Conservation (phyloP, 2,329 filamentous ascomycete genomes). For the Pseudopyrenochaeta lycopersici region DNA sequence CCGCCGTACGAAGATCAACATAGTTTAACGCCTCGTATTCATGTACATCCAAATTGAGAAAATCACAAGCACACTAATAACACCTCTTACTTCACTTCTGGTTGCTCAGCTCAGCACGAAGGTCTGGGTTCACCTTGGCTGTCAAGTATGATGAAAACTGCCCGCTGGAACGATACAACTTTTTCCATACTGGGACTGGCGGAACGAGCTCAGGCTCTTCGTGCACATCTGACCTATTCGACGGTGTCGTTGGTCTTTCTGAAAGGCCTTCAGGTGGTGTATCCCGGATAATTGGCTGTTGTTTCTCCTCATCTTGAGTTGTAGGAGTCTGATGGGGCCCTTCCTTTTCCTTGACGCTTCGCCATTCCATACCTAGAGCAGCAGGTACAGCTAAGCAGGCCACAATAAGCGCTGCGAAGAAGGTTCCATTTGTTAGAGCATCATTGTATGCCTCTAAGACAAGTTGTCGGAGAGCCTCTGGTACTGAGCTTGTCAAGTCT, state of each 20-base stretch:
- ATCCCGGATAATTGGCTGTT: neutral
- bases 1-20: neutral
- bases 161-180: slow-evolving; percentile 29
- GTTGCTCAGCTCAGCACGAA: slow-evolving; percentile 20
- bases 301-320: slow-evolving; percentile 20
- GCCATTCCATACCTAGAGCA: slow-evolving; percentile 68
- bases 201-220: slow-evolving; percentile 3
- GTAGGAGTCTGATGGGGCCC: neutral
- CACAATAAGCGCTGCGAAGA: slow-evolving; percentile 67
- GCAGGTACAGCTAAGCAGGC: slow-evolving; percentile 64
- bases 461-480: slow-evolving; percentile 12
- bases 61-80: neutral
- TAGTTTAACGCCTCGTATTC: neutral
- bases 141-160: slow-evolving; percentile 35
- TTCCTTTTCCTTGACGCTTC: slow-evolving; percentile 65
- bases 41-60: neutral
- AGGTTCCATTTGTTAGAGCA: slow-evolving; percentile 52
- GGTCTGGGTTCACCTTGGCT: slow-evolving; percentile 35
- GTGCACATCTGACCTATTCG: neutral
- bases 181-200: slow-evolving; percentile 24
- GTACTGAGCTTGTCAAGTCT: slow-evolving; percentile 57
- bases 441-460: slow-evolving; percentile 42
- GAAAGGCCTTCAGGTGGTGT: neutral
- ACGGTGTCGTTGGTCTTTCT: slow-evolving; percentile 1
- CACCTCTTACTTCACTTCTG: neutral